Percentiles rank a stretch among this genome's conserved stretches.
Conservation (phyloP, 2,329 filamentous ascomycete species). For the Oidium heveae region DNA sequence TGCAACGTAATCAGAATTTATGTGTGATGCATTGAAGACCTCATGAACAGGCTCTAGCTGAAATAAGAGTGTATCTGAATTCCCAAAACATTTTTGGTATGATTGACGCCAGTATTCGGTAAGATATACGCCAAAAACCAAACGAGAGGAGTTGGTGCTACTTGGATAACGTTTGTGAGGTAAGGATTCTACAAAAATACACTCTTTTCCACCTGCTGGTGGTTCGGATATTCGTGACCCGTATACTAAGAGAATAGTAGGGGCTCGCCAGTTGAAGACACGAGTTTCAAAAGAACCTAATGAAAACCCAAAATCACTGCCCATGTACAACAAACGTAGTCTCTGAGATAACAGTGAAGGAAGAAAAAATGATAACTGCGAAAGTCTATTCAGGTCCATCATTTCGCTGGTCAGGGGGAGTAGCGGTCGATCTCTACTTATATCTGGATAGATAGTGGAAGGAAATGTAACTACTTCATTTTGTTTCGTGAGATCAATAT, state of each 20-base stretch:
- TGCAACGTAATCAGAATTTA: conserved; percentile 42
- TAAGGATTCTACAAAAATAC: conserved; percentile 32
- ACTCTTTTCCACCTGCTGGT: conserved; percentile 25
- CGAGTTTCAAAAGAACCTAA: conserved; percentile 54
- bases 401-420: conserved; percentile 33
- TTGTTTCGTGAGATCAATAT: conserved; percentile 30
- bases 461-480: conserved; percentile 8
- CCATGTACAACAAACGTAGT: conserved; percentile 42
- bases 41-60: conserved; percentile 49
- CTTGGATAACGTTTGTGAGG: conserved; percentile 34
- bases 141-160: conserved; percentile 22
- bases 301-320: conserved; percentile 45
- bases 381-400: conserved; percentile 35
- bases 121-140: conserved; percentile 45
- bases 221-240: conserved; percentile 31
- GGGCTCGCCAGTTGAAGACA: conserved; percentile 54
- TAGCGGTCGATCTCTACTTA: conserved; percentile 15
- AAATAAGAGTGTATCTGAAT: conserved; percentile 37
- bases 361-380: conserved; percentile 50
- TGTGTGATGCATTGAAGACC: conserved; percentile 36
- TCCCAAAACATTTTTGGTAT: conserved; percentile 41
- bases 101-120: conserved; percentile 44
- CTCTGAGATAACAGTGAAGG: conserved; percentile 36
- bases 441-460: conserved; percentile 3
- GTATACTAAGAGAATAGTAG: conserved; percentile 44